phyloP scores from a whole-genome alignment of 441 rosid species.

The Pelargonium australe region DNA sequence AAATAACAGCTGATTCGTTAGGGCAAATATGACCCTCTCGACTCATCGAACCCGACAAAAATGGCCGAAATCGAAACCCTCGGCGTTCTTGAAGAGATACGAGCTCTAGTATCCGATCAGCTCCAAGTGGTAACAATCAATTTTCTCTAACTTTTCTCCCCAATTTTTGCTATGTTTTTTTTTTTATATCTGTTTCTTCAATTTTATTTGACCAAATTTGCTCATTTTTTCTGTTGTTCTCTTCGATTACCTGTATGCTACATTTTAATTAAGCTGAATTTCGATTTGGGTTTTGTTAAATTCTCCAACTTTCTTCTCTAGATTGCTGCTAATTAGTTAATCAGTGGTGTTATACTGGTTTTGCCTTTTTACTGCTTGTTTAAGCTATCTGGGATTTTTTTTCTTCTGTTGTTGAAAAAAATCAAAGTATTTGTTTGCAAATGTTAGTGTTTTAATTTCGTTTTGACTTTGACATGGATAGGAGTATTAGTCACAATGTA shows the following conservation, averaged over 20 bases:
- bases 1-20: too few species aligned
- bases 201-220: background rate
- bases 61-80: conserved; percentile 58
- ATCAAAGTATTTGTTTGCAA: background rate
- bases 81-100: conserved; percentile 54
- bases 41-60: background rate
- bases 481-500: background rate
- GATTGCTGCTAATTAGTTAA: background rate
- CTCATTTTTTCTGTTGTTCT: background rate
- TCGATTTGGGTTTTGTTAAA: conserved; percentile 2
- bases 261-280: background rate
- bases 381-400: background rate
- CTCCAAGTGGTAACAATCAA: conserved; percentile 59
- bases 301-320: background rate
- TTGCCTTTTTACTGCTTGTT: background rate
- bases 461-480: background rate
- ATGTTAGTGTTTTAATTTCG: background rate
- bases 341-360: background rate
- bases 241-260: background rate
- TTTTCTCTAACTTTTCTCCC: background rate
- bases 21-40: too few species aligned
- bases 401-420: background rate
- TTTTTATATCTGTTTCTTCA: background rate
- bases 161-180: background rate
- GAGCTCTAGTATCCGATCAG: conserved; percentile 64